These are phyloP conservation scores for Oryza nivara DNA, from an alignment of 176 grass and related monocot species.

Conservation along the genomic window DNA sequence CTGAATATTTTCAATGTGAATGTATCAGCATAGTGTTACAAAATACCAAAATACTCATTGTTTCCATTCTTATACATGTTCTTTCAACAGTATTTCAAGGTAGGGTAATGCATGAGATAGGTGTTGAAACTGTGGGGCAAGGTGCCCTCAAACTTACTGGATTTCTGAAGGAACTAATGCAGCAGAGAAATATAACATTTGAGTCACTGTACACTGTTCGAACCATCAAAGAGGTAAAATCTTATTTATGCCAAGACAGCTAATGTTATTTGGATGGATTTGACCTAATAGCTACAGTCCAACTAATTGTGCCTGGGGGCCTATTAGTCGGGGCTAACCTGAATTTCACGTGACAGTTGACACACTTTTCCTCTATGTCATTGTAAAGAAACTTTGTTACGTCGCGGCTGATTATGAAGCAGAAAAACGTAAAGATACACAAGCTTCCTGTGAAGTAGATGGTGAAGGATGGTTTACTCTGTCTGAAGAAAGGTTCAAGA, in stretches of 20 bases:
- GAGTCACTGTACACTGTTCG: conserved; percentile 88
- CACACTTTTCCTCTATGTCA: conserved; percentile 14
- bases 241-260: not conserved
- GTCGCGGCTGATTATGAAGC: conserved; percentile 81
- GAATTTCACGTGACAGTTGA: conserved; percentile 21
- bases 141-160: conserved; percentile 91
- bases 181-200: conserved; percentile 65
- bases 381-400: conserved; percentile 89
- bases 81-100: conserved; percentile 75
- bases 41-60: not conserved
- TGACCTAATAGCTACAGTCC: not conserved
- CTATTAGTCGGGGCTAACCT: conserved; percentile 1
- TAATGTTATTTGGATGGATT: conserved; percentile 15
- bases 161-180: conserved; percentile 91
- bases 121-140: conserved; percentile 83
- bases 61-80: conserved; percentile 42
- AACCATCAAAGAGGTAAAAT: conserved; percentile 84
- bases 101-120: conserved; percentile 80
- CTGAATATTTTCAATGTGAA: not conserved
- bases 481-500: conserved; percentile 78
- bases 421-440: conserved; percentile 70
- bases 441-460: conserved; percentile 71
- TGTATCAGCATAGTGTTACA: not conserved
- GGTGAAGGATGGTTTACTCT: conserved; percentile 89
- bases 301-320: not conserved